A percentile compares a stretch with the other conserved stretches of the same genome.
Evolutionary conservation across 345 rosid species (phyloP).

Genomic region (Citrus trifoliata): DNA sequence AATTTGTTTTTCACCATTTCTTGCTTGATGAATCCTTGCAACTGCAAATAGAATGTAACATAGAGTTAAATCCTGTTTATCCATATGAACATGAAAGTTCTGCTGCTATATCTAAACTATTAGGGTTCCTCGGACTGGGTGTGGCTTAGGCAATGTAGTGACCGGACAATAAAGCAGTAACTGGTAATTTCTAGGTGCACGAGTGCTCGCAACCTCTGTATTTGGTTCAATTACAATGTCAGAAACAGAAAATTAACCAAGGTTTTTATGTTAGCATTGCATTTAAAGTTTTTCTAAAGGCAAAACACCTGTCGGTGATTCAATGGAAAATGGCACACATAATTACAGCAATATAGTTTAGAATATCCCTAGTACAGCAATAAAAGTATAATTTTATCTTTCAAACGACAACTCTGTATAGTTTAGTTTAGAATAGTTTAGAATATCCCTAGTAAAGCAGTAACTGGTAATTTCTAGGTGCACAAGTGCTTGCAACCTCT

Average conservation of each 20-base stretch:
- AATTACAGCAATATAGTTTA: neutral
- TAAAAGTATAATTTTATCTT: neutral
- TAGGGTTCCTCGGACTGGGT: neutral
- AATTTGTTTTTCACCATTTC: slow-evolving; percentile 61
- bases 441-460: too few species aligned
- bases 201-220: neutral
- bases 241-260: neutral
- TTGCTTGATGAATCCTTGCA: slow-evolving; percentile 63
- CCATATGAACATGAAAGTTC: neutral
- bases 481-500: neutral
- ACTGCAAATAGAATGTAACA: slow-evolving; percentile 29
- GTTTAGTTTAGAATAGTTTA: too few species aligned
- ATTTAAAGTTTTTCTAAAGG: neutral
- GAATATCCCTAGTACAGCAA: neutral
- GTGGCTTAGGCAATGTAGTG: neutral
- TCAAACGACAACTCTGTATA: too few species aligned
- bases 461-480: neutral
- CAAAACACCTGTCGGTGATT: neutral
- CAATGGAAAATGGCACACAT: neutral
- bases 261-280: neutral
- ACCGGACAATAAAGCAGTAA: neutral
- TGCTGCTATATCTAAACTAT: neutral
- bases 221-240: neutral
- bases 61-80: neutral
- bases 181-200: neutral